These are phyloP conservation scores for Isoetes engelmannii DNA, from an alignment of 83 land plant genomes.

Conservation along the genomic window DNA sequence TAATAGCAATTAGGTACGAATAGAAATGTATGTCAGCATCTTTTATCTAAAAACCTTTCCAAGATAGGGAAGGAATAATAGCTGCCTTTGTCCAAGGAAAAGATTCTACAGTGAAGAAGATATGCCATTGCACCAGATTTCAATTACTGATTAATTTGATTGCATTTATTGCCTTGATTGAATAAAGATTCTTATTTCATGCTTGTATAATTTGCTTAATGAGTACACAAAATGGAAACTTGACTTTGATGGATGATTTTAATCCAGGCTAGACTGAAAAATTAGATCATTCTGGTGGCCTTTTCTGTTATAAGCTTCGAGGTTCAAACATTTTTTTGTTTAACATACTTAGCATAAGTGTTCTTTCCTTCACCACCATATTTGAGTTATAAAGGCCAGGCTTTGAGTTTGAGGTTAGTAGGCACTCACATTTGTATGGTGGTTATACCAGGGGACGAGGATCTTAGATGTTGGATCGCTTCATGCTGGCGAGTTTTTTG, in stretches of 20 bases:
- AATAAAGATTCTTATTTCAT: not conserved
- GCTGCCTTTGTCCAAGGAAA: too few species aligned
- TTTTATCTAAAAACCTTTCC: too few species aligned
- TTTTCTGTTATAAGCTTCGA: not conserved
- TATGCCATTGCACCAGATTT: too few species aligned
- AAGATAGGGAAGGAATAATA: too few species aligned
- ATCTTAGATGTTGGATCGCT: slow-evolving; percentile 26
- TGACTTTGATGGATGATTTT: not conserved
- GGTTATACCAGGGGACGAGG: slow-evolving; percentile 6
- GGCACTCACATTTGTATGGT: too few species aligned
- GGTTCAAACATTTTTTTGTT: not conserved
- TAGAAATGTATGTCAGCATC: too few species aligned
- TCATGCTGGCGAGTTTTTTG: slow-evolving; percentile 23
- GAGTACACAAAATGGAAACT: not conserved
- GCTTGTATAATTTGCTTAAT: not conserved
- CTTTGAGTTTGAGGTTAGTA: not conserved
- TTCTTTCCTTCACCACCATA: not conserved
- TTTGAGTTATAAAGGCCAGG: not conserved
- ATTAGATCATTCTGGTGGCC: not conserved
- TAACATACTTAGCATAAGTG: not conserved
- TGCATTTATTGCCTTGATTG: too few species aligned
- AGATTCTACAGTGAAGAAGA: too few species aligned
- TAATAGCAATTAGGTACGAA: too few species aligned
- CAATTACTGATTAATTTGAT: too few species aligned
- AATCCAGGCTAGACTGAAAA: not conserved